These are phyloP conservation scores for Neopestalotiopsis clavispora DNA, from an alignment of 2,329 filamentous ascomycete species.

Conservation along the genomic window DNA sequence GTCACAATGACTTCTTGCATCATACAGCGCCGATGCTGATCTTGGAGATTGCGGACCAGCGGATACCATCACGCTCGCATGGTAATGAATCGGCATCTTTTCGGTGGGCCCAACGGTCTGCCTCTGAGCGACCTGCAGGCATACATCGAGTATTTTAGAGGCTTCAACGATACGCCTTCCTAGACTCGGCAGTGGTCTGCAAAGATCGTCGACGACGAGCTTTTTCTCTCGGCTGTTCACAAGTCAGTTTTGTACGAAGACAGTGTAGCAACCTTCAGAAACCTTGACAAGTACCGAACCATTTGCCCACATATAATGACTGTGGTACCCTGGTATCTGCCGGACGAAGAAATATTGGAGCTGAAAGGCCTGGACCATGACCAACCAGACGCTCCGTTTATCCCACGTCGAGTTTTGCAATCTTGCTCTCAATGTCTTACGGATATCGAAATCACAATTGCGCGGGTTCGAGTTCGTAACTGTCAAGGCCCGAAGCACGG, in stretches of 20 bases:
- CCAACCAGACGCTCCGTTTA: background rate
- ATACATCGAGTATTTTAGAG: background rate
- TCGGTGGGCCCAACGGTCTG: background rate
- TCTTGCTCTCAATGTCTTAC: background rate
- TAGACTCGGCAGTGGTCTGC: background rate
- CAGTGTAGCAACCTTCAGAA: background rate
- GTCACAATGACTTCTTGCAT: background rate
- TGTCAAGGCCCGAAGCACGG: background rate
- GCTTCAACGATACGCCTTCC: background rate
- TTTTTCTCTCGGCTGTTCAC: background rate
- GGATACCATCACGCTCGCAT: background rate
- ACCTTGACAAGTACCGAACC: background rate
- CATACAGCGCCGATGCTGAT: background rate
- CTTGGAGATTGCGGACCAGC: background rate
- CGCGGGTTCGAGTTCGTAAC: background rate
- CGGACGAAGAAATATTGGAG: background rate
- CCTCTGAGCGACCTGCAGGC: background rate
- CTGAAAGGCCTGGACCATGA: background rate
- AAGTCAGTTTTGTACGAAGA: background rate
- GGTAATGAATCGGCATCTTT: background rate
- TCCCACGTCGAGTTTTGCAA: background rate
- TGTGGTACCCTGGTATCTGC: background rate
- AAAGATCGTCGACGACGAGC: background rate
- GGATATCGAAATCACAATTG: background rate
- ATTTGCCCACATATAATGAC: background rate